Percentiles rank a stretch among this genome's conserved stretches.
phyloP scores from a whole-genome alignment of 2,329 filamentous ascomycete species.

The Penicillium paneum region DNA sequence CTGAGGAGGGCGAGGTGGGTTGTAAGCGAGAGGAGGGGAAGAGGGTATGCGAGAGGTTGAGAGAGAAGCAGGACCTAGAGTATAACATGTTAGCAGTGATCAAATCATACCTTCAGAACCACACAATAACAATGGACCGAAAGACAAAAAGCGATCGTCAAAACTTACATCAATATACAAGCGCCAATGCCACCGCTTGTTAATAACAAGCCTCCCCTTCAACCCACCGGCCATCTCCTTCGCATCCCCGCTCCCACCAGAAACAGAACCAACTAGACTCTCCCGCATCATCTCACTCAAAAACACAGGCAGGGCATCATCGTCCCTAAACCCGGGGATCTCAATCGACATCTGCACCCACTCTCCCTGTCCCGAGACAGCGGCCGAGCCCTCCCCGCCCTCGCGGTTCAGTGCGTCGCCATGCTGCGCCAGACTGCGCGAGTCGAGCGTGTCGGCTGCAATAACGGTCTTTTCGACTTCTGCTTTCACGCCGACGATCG shows the following conservation, averaged over 20 bases:
- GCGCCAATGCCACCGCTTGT: constrained; percentile 91
- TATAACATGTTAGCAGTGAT: constrained; percentile 7
- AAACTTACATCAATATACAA: constrained; percentile 78
- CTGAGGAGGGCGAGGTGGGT: constrained; percentile 89
- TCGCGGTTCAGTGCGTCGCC: constrained; percentile 24
- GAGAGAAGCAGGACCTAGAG: constrained; percentile 82
- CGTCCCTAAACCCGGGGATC: constrained; percentile 85
- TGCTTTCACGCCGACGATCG: constrained; percentile 91
- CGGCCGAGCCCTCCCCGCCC: constrained; percentile 26
- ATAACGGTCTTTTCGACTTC: constrained; percentile 74
- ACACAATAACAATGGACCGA: neutral
- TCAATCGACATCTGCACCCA: constrained; percentile 93
- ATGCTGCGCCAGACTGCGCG: constrained; percentile 42
- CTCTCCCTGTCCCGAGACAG: constrained; percentile 50
- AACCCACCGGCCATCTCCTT: constrained; percentile 63
- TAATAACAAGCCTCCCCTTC: constrained; percentile 75
- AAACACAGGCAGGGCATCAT: constrained; percentile 85
- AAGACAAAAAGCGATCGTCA: neutral
- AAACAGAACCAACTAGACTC: constrained; percentile 68
- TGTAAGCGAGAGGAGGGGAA: constrained; percentile 87
- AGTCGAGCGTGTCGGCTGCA: constrained; percentile 35
- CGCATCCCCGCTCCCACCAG: constrained; percentile 68
- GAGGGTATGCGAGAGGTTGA: constrained; percentile 86
- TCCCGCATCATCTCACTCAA: constrained; percentile 84
- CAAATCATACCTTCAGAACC: neutral